Base-by-base conservation (phyloP, 1,284 basidiomycete species). In the Cutaneotrichosporon mucoides region DNA sequence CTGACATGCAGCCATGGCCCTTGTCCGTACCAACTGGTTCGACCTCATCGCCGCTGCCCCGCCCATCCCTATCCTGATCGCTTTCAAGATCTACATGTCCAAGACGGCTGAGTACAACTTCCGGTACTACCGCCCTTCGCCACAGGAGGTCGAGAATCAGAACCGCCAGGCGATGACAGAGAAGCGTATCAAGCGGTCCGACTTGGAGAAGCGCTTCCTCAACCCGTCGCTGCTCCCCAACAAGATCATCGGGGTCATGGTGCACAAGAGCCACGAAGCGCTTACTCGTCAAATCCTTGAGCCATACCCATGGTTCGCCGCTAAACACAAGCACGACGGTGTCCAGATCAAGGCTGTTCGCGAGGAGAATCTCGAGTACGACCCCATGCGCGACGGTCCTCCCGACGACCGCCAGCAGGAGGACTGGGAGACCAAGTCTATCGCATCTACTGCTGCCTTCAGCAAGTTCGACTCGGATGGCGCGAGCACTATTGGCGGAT, bases 71-170 rank as follows among this genome's bases (percentile, higher is more conserved):
- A 82, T 91, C 62, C 80, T 93, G 61, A 56, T 88, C 49, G 79
- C 72, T 48, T 96, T 92, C 85, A 97, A 97, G 79, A 73, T 88
- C 60, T 90, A 89, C 79, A 80, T 93, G 71, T 82, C 84, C 67
- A 83, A 82, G 47, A 82, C 81, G 7, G 89, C 89, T 76, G 82
- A 87, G 59, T 78, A 83, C 3, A 78, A 82, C 16, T 97, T 95
- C 84, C 82, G 82, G 41, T 93, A 86, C 81, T 93, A 79, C 68
- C 70, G 75, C 33, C 80, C 81, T 2, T 72, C 76, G 0, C 69
- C 74, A 1, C 65, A 73, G 40, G 81, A 82, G 64, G 71, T 77
- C 38, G 73, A 77, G 46, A 61, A 61, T 24, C 73, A 77, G 57
- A 66, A 66, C 11, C 50, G 60, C 9, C 56, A 58, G 6, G 60